Evolutionary conservation across 495 filamentous ascomycete species (phyloP).

Genomic region (Penicillium pancosmium): DNA sequence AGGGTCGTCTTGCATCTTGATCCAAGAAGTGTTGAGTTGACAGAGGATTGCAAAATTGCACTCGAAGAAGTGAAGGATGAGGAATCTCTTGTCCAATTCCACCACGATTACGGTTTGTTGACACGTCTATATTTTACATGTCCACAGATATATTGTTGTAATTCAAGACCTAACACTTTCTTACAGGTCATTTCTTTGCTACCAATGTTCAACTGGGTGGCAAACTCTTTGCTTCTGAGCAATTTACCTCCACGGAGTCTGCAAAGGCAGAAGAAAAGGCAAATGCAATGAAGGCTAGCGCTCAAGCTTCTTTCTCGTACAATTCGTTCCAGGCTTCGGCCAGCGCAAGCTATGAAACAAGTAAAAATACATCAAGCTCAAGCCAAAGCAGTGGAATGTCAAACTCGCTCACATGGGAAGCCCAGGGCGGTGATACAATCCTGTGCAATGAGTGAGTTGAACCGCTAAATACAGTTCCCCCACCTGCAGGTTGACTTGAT

Average conservation of each 20-base stretch:
- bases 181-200: slow-evolving; percentile 10
- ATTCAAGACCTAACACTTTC: too few species aligned
- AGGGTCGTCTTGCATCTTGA: slow-evolving; percentile 5
- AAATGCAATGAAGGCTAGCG: slow-evolving; percentile 7
- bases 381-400: neutral
- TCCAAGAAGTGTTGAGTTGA: neutral
- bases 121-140: too few species aligned
- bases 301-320: slow-evolving; percentile 7
- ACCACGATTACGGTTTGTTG: slow-evolving; percentile 3
- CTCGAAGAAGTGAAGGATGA: neutral
- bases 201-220: slow-evolving; percentile 8
- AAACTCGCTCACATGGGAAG: slow-evolving; percentile 3
- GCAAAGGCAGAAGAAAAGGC: neutral
- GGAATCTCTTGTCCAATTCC: neutral
- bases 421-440: slow-evolving; percentile 6
- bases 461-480: neutral
- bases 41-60: neutral
- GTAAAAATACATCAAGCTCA: neutral
- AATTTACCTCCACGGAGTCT: neutral
- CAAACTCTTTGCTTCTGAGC: slow-evolving; percentile 3
- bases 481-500: neutral
- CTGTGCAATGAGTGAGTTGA: slow-evolving; percentile 9
- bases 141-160: too few species aligned
- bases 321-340: neutral
- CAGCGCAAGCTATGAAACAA: neutral